phyloP scores from a whole-genome alignment of 768 basidiomycete genomes.

The Russula sp. region DNA sequence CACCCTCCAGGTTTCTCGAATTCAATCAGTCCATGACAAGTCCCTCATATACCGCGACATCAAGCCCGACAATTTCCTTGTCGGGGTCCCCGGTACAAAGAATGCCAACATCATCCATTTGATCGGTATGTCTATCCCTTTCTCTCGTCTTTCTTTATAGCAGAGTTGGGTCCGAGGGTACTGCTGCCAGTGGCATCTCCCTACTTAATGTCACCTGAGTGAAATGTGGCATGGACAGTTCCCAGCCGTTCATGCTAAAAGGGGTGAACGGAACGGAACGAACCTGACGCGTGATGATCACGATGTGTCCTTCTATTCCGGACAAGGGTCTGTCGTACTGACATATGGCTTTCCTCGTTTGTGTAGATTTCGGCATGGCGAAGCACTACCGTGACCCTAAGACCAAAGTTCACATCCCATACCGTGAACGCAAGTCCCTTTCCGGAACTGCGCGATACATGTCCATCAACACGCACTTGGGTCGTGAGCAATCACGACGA shows the following conservation, averaged over 20 bases:
- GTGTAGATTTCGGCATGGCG: constrained; percentile 94
- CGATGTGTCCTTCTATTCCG: background rate
- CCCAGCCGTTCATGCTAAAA: background rate
- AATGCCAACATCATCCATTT: constrained; percentile 83
- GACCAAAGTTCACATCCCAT: constrained; percentile 97
- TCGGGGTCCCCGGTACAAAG: constrained; percentile 89
- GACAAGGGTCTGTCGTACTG: constrained; percentile 1
- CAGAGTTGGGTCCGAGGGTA: background rate
- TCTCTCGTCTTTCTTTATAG: background rate
- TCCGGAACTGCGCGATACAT: constrained; percentile 98
- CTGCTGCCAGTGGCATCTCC: background rate
- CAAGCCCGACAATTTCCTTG: constrained; percentile 98
- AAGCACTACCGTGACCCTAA: constrained; percentile 99
- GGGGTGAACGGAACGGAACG: background rate
- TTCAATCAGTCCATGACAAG: constrained; percentile 97
- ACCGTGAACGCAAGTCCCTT: constrained; percentile 93
- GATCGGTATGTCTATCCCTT: constrained; percentile 51
- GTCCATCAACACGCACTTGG: constrained; percentile 98
- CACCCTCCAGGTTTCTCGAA: constrained; percentile 71
- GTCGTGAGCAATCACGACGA: constrained; percentile 88
- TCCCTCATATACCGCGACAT: constrained; percentile 98
- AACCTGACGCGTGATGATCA: background rate
- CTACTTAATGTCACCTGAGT: background rate
- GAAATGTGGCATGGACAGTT: background rate
- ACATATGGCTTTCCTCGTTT: constrained; percentile 14